These are phyloP conservation scores for Symbiotaphrina buchneri DNA, from an alignment of 495 filamentous ascomycete species.

Conservation along the genomic window DNA sequence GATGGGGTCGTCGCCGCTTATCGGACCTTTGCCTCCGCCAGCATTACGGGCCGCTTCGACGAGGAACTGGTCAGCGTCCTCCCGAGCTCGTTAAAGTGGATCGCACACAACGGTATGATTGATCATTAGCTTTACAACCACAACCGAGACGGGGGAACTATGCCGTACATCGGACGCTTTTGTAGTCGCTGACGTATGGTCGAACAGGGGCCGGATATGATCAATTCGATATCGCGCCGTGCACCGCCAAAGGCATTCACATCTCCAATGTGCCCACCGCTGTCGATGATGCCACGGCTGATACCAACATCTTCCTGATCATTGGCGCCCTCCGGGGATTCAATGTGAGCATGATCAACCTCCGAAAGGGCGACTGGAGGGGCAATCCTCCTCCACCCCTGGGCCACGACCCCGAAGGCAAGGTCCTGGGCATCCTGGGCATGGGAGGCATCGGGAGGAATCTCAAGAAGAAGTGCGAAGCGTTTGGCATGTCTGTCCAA, in stretches of 20 bases:
- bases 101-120: constrained; percentile 49
- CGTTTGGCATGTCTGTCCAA: constrained; percentile 45
- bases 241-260: constrained; percentile 35
- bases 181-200: too few relatives aligned
- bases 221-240: constrained; percentile 52
- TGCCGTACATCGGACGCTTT: too few relatives aligned
- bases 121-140: neutral
- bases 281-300: constrained; percentile 49
- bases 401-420: constrained; percentile 45
- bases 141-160: too few relatives aligned
- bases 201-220: constrained; percentile 52
- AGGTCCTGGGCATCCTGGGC: constrained; percentile 58
- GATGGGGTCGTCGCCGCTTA: constrained; percentile 46
- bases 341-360: constrained; percentile 22
- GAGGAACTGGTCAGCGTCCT: constrained; percentile 31
- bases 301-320: constrained; percentile 48
- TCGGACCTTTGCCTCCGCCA: constrained; percentile 48
- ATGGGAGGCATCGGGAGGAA: constrained; percentile 74
- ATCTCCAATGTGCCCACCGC: constrained; percentile 46
- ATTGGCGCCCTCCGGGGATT: constrained; percentile 45
- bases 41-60: constrained; percentile 35
- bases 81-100: constrained; percentile 41
- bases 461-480: constrained; percentile 43
- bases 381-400: constrained; percentile 25
- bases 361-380: constrained; percentile 21